Evolutionary conservation across 306 rosid species (phyloP), one percentile per base, ranked within the genome.

Genomic region (Argentina anserina): DNA sequence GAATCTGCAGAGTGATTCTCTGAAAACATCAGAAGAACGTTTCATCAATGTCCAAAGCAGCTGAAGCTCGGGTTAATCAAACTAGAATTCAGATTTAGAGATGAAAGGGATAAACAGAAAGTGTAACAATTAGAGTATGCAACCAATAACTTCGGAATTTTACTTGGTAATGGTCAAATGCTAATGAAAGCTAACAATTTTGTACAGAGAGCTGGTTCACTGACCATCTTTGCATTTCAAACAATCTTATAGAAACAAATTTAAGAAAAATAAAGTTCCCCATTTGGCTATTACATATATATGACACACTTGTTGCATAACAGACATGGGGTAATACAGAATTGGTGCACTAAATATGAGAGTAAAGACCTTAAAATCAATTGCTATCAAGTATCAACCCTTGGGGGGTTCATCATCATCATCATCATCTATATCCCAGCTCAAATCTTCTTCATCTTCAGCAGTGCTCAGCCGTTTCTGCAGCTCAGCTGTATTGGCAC

Each of bases 351-450:
- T 66, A 71, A 41, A 75, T 47, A 37, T 71, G 18, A 28, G 55
- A 18, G 20, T 7, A 25, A 41, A 74, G 21, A 61, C 26, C 31
- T 14, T 14, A 2, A 52, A 53, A 39, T 17, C 56, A 3, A 56
- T 17, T 41, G 67, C 58, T 42, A 28, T 86, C 79, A 83, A 79
- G 86, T 42, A 28, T 86, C 79, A 83, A 79, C 85, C 78, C 85
- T 90, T 81, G 43, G 80, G 70, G 37, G 88, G 86, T 70, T 75
- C 75, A 20, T 90, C 75, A 23, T 90, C 87, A 23, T 90, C 87
- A 78, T 90, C 93, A 25, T 88, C 96, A 67, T 92, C 97, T 61
- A 75, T 84, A 82, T 86, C 98, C 98, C 98, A 92, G 80, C 90
- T 87, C 86, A 92, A 87, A 80, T 87, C 97, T 73, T 90, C 97